phyloP scores from a whole-genome alignment of 1,139 yeast species.

The Hansenula sp. region DNA sequence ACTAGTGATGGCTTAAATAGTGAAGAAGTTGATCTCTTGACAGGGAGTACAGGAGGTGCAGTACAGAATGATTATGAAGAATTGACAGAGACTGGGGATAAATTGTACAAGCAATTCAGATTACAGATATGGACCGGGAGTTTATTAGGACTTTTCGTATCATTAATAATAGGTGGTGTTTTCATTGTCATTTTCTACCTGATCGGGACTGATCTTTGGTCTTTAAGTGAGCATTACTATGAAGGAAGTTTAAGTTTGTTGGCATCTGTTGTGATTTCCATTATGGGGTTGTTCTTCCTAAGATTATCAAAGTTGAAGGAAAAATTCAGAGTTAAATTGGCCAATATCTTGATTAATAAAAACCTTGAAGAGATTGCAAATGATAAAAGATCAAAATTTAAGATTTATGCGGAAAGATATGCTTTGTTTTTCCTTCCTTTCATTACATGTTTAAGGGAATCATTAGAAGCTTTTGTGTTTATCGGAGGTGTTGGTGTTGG shows the following conservation, averaged over 20 bases:
- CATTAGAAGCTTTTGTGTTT: conserved; percentile 88
- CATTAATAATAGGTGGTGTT: conserved; percentile 76
- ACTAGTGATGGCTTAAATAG: background rate
- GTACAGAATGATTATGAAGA: conserved; percentile 10
- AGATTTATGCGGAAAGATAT: conserved; percentile 50
- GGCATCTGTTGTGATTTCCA: conserved; percentile 77
- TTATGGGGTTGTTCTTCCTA: conserved; percentile 91
- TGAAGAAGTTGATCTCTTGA: conserved; percentile 7
- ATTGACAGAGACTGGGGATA: conserved; percentile 34
- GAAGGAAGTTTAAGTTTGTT: conserved; percentile 84
- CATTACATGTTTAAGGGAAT: conserved; percentile 83
- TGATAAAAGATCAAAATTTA: conserved; percentile 19
- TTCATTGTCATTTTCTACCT: conserved; percentile 83
- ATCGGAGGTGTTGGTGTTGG: conserved; percentile 85
- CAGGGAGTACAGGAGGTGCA: conserved; percentile 1
- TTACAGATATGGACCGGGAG: conserved; percentile 84
- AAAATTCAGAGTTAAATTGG: conserved; percentile 89
- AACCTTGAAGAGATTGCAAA: conserved; percentile 21
- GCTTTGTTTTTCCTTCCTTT: conserved; percentile 82
- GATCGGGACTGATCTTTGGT: conserved; percentile 80
- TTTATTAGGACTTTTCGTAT: conserved; percentile 60
- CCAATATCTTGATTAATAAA: conserved; percentile 42
- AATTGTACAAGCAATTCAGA: conserved; percentile 54
- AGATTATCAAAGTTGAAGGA: conserved; percentile 87
- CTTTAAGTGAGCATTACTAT: conserved; percentile 84